These are phyloP conservation scores for Ustilago curta DNA, from an alignment of 1,284 basidiomycete genomes.

Conservation along the genomic window DNA sequence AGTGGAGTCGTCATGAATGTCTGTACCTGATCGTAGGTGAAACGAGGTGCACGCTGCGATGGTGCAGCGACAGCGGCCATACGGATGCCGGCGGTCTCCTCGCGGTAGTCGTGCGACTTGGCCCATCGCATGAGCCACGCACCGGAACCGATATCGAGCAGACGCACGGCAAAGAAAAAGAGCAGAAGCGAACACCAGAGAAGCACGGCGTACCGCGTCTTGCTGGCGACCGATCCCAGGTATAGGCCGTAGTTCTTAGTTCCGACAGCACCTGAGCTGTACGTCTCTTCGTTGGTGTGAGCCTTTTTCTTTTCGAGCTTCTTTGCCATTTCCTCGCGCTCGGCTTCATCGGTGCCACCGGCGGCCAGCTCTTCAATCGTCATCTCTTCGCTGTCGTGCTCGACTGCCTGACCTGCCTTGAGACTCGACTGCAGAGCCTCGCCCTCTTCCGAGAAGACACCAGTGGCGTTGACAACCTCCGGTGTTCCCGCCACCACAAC, in stretches of 20 bases:
- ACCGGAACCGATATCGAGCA: slow-evolving; percentile 58
- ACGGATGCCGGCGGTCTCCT: slow-evolving; percentile 11
- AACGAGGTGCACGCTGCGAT: slow-evolving; percentile 8
- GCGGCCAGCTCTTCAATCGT: slow-evolving; percentile 63
- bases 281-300: slow-evolving; percentile 64
- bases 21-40: slow-evolving; percentile 28
- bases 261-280: slow-evolving; percentile 60
- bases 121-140: slow-evolving; percentile 68
- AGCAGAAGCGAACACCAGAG: slow-evolving; percentile 58
- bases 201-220: slow-evolving; percentile 32
- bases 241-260: slow-evolving; percentile 63
- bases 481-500: slow-evolving; percentile 78
- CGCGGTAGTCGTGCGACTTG: slow-evolving; percentile 54
- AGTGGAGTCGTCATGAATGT: slow-evolving; percentile 43
- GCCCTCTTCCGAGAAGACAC: slow-evolving; percentile 52
- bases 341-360: slow-evolving; percentile 48
- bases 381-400: slow-evolving; percentile 39
- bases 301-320: slow-evolving; percentile 57
- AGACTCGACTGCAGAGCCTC: slow-evolving; percentile 47
- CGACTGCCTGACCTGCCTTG: slow-evolving; percentile 19
- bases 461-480: slow-evolving; percentile 69
- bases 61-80: slow-evolving; percentile 7
- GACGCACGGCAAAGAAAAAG: slow-evolving; percentile 57
- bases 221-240: slow-evolving; percentile 52
- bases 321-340: slow-evolving; percentile 57